Evolutionary conservation across 345 rosid species (phyloP).

Genomic region (Bretschneidera sinensis): DNA sequence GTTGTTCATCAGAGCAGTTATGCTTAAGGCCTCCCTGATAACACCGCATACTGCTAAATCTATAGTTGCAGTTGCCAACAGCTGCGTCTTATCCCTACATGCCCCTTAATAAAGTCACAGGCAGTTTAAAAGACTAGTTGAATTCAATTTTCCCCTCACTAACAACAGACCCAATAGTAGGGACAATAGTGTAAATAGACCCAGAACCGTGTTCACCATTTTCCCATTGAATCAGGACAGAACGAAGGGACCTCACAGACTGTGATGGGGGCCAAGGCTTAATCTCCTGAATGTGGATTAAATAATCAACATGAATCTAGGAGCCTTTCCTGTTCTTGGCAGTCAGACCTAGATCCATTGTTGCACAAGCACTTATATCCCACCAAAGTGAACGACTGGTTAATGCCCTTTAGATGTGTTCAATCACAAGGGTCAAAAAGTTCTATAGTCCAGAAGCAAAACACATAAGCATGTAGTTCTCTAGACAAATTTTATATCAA

Average conservation of each 20-base stretch:
- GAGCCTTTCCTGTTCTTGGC: conserved; percentile 55
- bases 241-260: conserved; percentile 74
- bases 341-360: conserved; percentile 66
- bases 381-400: neutral
- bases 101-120: conserved; percentile 58
- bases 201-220: conserved; percentile 69
- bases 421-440: neutral
- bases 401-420: too few relatives aligned
- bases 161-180: conserved; percentile 64
- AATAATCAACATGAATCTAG: conserved; percentile 49
- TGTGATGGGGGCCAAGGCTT: conserved; percentile 99
- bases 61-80: conserved; percentile 67
- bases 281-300: conserved; percentile 71
- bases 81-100: conserved; percentile 70
- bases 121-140: conserved; percentile 70
- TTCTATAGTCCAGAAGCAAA: neutral
- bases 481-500: neutral
- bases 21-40: conserved; percentile 39
- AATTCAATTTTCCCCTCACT: conserved; percentile 88
- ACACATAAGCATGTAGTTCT: neutral
- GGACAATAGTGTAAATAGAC: conserved; percentile 56
- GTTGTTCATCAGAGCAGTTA: conserved; percentile 66
- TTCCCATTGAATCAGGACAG: conserved; percentile 88
- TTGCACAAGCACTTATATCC: conserved; percentile 16
- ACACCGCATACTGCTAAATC: conserved; percentile 78